Evolutionary conservation across 1,139 yeast species (phyloP).

Genomic region (Lizanozyma gosingica): DNA sequence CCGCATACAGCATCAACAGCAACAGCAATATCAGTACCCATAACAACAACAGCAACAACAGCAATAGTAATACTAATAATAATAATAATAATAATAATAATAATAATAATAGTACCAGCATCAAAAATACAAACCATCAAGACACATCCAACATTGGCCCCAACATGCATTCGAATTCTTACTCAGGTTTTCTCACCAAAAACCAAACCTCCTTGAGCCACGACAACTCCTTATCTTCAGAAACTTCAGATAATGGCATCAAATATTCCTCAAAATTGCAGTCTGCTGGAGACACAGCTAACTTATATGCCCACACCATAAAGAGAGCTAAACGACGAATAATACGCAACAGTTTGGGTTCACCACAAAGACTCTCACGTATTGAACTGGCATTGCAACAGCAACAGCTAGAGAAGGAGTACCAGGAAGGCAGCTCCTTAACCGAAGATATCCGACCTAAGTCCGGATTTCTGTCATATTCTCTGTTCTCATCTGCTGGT

Average conservation of each 20-base stretch:
- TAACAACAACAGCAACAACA: background rate
- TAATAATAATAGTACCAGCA: too few species aligned
- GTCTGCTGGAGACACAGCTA: background rate
- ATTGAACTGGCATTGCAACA: background rate
- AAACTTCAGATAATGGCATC: background rate
- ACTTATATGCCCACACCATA: background rate
- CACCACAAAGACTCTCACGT: background rate
- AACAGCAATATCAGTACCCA: background rate
- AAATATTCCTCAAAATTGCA: conserved; percentile 9
- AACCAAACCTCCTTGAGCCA: background rate
- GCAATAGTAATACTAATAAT: background rate
- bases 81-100: too few species aligned
- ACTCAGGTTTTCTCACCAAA: background rate
- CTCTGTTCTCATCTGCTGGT: background rate
- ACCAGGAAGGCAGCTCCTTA: background rate
- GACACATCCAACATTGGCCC: background rate
- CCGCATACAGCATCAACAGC: background rate
- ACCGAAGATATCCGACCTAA: background rate
- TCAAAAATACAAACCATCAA: too few species aligned
- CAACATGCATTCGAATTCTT: background rate
- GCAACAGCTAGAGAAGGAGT: background rate
- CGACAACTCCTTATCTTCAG: background rate
- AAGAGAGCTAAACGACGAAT: background rate
- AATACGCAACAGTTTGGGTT: background rate
- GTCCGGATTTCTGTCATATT: background rate